Evolutionary conservation across 768 basidiomycete species (phyloP).

Genomic region (Suillus subalutaceus): DNA sequence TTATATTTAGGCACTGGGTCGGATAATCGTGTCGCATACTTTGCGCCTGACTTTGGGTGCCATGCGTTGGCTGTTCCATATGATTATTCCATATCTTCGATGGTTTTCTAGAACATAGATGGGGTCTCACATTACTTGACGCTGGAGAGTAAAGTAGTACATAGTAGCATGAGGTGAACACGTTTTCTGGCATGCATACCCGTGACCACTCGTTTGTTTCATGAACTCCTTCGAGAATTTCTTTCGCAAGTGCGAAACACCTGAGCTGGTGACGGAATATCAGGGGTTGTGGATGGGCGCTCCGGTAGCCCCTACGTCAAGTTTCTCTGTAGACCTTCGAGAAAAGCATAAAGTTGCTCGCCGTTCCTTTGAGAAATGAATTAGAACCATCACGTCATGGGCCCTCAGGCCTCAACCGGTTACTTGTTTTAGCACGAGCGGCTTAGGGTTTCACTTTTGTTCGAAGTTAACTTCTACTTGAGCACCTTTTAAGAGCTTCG

Average conservation of each 20-base stretch:
- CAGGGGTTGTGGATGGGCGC: neutral
- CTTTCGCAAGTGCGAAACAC: neutral
- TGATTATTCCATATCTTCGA: constrained; percentile 41
- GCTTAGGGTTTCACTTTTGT: neutral
- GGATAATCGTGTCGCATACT: constrained; percentile 28
- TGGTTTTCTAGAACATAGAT: constrained; percentile 33
- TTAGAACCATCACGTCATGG: constrained; percentile 2
- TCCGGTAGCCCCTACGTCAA: neutral
- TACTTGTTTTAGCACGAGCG: neutral
- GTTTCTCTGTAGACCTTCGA: constrained; percentile 1
- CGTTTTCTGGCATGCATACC: constrained; percentile 2
- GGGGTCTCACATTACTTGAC: constrained; percentile 14
- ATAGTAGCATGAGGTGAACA: constrained; percentile 3
- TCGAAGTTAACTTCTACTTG: neutral
- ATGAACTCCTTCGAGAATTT: neutral
- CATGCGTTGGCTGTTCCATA: constrained; percentile 40
- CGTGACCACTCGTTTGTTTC: neutral
- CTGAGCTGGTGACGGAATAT: neutral
- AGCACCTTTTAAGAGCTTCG: neutral
- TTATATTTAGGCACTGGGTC: constrained; percentile 31
- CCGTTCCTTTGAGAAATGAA: constrained; percentile 1
- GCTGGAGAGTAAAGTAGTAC: constrained; percentile 5
- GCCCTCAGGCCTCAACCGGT: neutral
- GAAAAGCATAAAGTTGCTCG: neutral
- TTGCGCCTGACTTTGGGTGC: constrained; percentile 20